Conservation (phyloP, 208 protist genomes). For the Cochliopodium minus region DNA sequence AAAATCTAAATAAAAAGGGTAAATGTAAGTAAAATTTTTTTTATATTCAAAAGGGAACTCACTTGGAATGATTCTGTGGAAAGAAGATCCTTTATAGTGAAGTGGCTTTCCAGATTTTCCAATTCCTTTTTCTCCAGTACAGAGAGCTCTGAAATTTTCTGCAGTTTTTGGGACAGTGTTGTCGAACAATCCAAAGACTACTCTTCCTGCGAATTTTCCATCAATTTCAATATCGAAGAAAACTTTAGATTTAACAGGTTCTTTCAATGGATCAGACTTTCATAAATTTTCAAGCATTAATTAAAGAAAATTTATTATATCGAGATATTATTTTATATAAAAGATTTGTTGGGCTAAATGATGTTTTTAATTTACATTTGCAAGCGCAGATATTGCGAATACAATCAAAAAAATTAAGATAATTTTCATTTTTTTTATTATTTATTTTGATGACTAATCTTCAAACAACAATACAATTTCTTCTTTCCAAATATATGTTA, state of each 20-base stretch:
- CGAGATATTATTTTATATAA: no score
- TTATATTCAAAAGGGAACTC: conserved; percentile 45
- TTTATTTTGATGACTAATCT: no score
- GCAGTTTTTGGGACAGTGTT: conserved; percentile 72
- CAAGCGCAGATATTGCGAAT: no score
- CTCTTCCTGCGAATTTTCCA: conserved; percentile 43
- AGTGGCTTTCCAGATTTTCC: conserved; percentile 62
- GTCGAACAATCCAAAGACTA: conserved; percentile 71
- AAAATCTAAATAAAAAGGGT: neutral
- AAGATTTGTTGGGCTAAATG: no score
- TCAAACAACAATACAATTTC: no score
- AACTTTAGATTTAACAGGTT: conserved; percentile 37
- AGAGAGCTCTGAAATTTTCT: conserved; percentile 73
- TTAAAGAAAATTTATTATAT: no score
- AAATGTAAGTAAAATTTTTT: neutral
- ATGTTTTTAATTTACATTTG: no score
- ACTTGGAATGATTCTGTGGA: conserved; percentile 79
- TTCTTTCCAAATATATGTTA: no score
- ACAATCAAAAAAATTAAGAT: no score
- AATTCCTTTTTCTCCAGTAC: conserved; percentile 54
- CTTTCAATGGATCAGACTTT: no score
- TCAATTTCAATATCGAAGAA: conserved; percentile 62
- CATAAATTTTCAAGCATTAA: no score
- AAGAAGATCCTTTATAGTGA: conserved; percentile 81
- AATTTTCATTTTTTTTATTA: no score